Base-by-base conservation (phyloP, 164 flowering plant genomes). In the Vitis vinifera region DNA sequence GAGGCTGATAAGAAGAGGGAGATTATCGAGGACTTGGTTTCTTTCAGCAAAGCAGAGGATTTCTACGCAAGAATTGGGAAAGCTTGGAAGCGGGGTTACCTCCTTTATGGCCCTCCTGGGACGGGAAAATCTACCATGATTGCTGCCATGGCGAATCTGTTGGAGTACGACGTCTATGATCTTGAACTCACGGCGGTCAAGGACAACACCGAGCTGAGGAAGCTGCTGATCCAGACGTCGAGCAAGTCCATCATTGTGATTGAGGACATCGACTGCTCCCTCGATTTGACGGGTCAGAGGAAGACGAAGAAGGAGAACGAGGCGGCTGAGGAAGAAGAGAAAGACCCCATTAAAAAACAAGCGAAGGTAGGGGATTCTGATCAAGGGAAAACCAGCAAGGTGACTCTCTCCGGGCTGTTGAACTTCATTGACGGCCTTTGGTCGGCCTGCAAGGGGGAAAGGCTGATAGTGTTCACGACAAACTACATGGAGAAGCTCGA, bases 401-500 rank as follows among this genome's bases (percentile, higher is more conserved):
- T 37, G 44, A 37, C 44, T 37, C 44, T 37, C 44, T 37, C 44
- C 44, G 44, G 44, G 44, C 44, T 37, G 44, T 37, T 37, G 44
- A 37, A 37, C 44, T 37, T 37, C 44, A 37, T 69, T 9, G 71
- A 69, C n/a, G 71, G 71, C 3, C 71, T 69, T 2, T 69, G 71
- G 65, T 69, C 71, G 9, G 57, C 66, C 17, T 51, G 66, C 23
- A 17, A 37, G 6, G 66, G 50, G 4, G 72, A 61, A 23, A 17
- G 65, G n/a, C 48, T 59, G 11, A 60, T 69, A 5, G 56, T 69
- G 3, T 69, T 59, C 13, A 69, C 71, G 8, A 69, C 71, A 11
- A 69, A 69, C 61, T 51, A 55, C 31, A 29, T 59, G 14, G 72
- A 69, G 59, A 61, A 62, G 23, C 59, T 61, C n/a, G 72, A 69